These are phyloP conservation scores for Triglochin maritima DNA, from an alignment of 106 monocot species.

Conservation along the genomic window DNA sequence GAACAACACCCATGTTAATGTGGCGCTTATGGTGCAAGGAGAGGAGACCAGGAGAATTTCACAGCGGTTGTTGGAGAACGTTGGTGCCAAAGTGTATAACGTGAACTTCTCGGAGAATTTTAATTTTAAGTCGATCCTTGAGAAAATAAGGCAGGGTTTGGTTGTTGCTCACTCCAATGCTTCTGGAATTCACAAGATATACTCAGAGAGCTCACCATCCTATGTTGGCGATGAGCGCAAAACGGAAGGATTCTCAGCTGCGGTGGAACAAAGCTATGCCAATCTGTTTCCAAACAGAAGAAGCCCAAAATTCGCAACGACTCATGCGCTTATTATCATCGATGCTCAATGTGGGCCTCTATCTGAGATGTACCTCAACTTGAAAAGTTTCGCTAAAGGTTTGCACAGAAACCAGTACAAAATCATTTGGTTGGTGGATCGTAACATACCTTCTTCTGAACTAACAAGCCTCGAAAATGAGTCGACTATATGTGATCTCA, in stretches of 20 bases:
- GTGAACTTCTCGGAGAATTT: conserved; percentile 27
- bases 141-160: conserved; percentile 16
- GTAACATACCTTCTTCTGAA: conserved; percentile 18
- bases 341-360: conserved; percentile 29
- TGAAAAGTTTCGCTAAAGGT: conserved; percentile 16
- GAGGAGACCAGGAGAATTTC: conserved; percentile 51
- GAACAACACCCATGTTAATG: conserved; percentile 6
- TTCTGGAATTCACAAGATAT: background rate
- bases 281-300: conserved; percentile 11
- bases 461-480: conserved; percentile 13
- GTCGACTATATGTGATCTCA: conserved; percentile 28
- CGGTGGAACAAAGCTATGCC: conserved; percentile 7
- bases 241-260: conserved; percentile 3
- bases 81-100: conserved; percentile 44
- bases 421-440: conserved; percentile 44
- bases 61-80: conserved; percentile 44
- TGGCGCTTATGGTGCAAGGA: conserved; percentile 28
- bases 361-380: conserved; percentile 14
- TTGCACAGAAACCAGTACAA: conserved; percentile 22
- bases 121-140: conserved; percentile 11
- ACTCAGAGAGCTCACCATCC: background rate
- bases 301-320: conserved; percentile 5
- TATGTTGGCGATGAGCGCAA: background rate
- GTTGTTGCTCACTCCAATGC: background rate
- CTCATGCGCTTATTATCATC: conserved; percentile 32